Base-by-base conservation (phyloP, 2,329 filamentous ascomycete species). In the Aspergillus glaucus region DNA sequence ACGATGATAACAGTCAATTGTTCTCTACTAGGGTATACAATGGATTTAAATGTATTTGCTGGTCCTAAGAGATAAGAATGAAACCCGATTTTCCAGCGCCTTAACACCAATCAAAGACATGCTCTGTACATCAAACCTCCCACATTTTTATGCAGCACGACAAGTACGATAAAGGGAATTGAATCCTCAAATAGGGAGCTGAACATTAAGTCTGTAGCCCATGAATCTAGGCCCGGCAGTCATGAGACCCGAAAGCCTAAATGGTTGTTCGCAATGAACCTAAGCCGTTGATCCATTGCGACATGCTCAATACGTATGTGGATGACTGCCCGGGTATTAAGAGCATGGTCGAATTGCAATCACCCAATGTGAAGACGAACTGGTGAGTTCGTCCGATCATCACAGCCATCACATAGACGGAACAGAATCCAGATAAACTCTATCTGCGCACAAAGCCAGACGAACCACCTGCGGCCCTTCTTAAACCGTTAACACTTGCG, bases 381-480 rank as follows among this genome's bases (percentile, higher is more conserved):
- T 36, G 34, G 8, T 17, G 34, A 36, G 34, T 36, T n/a, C 34
- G 3, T 36, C 15, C 34, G 1, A 36, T 36, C 15, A 17, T 2
- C 34, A 30, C 10, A 30, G 26, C 26, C 10, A 10, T 30, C 34
- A 36, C 14, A 36, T 17, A 40, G 19, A 19, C 7, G 37, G 15
- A 9, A 44, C 28, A 26, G 5, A 12, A 24, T 15, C 19, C 15
- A 17, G 7, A 15, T 17, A 49, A 17, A 21, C 39, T 36, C 41
- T 44, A 65, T 47, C 60, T 64, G 46, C 68, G 68, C 36, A 71
- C 61, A 54, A 73, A 72, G 8, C 67, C 58, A 17, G 63, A 65
- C 7, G 65, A 47, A 15, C 64, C 63, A 22, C 68, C 67, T 8
- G 63, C 56, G 19, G 64, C 65, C 48, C 68, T 66, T 52, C 67